A percentile compares a stretch with the other conserved stretches of the same genome.
phyloP scores from a whole-genome alignment of 441 rosid species.

The Eutrema salsugineum region DNA sequence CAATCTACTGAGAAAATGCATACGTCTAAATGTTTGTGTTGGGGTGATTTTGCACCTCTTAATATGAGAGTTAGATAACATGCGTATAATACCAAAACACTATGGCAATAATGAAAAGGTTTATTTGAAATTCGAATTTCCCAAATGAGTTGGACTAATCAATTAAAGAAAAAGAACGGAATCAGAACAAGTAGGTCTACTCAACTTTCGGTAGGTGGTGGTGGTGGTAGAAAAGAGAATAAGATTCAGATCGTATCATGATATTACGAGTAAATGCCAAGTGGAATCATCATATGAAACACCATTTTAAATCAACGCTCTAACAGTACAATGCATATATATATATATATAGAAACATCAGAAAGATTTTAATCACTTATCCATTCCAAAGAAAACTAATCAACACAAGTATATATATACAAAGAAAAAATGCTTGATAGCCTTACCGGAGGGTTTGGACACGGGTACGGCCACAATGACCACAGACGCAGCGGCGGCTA shows the following conservation, averaged over 20 bases:
- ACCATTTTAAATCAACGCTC: background rate
- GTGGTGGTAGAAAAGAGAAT: conserved; percentile 26
- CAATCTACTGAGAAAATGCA: too few relatives aligned
- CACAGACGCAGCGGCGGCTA: background rate
- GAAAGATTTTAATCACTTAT: background rate
- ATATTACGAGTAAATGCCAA: background rate
- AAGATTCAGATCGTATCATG: conserved; percentile 17
- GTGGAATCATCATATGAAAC: conserved; percentile 5
- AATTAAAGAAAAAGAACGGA: background rate
- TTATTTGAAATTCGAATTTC: background rate
- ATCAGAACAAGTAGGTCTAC: conserved; percentile 26
- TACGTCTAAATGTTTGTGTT: too few relatives aligned
- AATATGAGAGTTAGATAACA: too few relatives aligned
- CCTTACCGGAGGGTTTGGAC: background rate
- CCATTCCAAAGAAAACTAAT: background rate
- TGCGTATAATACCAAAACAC: too few relatives aligned
- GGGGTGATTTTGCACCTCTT: too few relatives aligned
- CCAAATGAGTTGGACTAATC: background rate
- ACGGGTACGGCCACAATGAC: background rate
- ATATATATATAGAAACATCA: conserved; percentile 8
- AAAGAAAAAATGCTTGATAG: conserved; percentile 21
- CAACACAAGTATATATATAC: background rate
- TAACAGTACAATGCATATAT: conserved; percentile 5
- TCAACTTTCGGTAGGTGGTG: conserved; percentile 33
- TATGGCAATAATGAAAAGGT: too few relatives aligned